These are phyloP conservation scores for Silene conica DNA, from an alignment of 148 eudicot genomes.

Conservation along the genomic window DNA sequence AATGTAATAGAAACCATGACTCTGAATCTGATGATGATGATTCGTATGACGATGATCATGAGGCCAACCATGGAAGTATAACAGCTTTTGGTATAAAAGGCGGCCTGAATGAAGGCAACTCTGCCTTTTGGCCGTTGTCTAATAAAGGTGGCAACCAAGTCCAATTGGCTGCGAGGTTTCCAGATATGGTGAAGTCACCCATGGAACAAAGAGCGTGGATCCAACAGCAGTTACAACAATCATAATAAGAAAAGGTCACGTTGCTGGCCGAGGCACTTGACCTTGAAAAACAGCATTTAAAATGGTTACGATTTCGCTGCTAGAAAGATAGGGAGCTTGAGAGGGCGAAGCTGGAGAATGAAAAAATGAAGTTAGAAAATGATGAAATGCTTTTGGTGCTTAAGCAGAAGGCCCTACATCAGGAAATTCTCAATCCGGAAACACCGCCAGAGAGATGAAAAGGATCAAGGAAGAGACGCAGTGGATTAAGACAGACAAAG, in stretches of 20 bases:
- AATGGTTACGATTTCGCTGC: slow-evolving; percentile 55
- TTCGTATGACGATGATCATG: slow-evolving; percentile 30
- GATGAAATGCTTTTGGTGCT: slow-evolving; percentile 49
- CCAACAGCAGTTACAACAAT: slow-evolving; percentile 36
- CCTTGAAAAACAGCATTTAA: slow-evolving; percentile 45
- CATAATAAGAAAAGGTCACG: slow-evolving; percentile 38
- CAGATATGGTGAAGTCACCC: slow-evolving; percentile 34
- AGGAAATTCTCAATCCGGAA: slow-evolving; percentile 26
- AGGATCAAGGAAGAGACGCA: slow-evolving; percentile 31
- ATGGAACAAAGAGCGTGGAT: slow-evolving; percentile 32
- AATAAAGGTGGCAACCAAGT: slow-evolving; percentile 12
- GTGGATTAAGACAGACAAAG: slow-evolving; percentile 16
- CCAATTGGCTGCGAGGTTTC: slow-evolving; percentile 29
- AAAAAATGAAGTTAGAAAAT: slow-evolving; percentile 51
- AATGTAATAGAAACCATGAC: slow-evolving; percentile 36
- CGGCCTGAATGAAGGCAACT: slow-evolving; percentile 23
- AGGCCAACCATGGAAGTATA: slow-evolving; percentile 21
- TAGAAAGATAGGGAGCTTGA: slow-evolving; percentile 57
- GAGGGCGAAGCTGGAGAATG: slow-evolving; percentile 51
- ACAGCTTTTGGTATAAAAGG: slow-evolving; percentile 19
- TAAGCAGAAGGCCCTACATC: slow-evolving; percentile 44
- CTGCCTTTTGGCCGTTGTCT: slow-evolving; percentile 19
- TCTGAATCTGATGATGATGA: slow-evolving; percentile 46
- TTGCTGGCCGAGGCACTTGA: slow-evolving; percentile 45
- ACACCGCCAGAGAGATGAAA: slow-evolving; percentile 26